phyloP scores from a whole-genome alignment of 768 basidiomycete species.

The Lactarius trivialis region DNA sequence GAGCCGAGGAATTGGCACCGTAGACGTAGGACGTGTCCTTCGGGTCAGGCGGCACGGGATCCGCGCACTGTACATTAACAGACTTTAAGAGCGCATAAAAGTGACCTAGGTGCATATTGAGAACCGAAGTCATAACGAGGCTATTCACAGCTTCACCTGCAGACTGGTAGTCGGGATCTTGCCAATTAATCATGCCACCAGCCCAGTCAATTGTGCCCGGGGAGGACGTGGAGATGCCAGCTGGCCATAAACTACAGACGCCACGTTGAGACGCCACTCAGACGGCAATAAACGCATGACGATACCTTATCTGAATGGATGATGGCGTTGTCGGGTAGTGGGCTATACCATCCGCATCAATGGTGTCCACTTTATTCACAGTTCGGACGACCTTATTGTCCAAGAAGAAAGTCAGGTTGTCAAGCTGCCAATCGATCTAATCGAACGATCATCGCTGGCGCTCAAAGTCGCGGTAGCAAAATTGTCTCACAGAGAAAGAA shows the following conservation, averaged over 20 bases:
- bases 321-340: slow-evolving; percentile 75
- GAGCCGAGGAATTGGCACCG: slow-evolving; percentile 43
- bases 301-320: slow-evolving; percentile 70
- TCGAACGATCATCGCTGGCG: neutral
- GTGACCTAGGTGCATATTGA: slow-evolving; percentile 40
- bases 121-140: neutral
- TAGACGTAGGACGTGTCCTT: slow-evolving; percentile 62
- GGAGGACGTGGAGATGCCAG: slow-evolving; percentile 55
- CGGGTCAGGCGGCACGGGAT: slow-evolving; percentile 37
- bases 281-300: slow-evolving; percentile 15
- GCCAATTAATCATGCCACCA: slow-evolving; percentile 78
- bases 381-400: slow-evolving; percentile 70
- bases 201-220: slow-evolving; percentile 73
- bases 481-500: slow-evolving; percentile 59
- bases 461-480: neutral
- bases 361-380: slow-evolving; percentile 50
- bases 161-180: slow-evolving; percentile 65
- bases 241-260: slow-evolving; percentile 62
- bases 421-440: slow-evolving; percentile 78
- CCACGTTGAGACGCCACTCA: neutral
- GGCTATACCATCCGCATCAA: slow-evolving; percentile 48
- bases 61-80: slow-evolving; percentile 58
- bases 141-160: slow-evolving; percentile 37
- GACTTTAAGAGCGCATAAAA: slow-evolving; percentile 62
- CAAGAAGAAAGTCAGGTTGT: slow-evolving; percentile 56